Base-by-base conservation (phyloP, 768 basidiomycete species). In the Fomitopsis serialis region DNA sequence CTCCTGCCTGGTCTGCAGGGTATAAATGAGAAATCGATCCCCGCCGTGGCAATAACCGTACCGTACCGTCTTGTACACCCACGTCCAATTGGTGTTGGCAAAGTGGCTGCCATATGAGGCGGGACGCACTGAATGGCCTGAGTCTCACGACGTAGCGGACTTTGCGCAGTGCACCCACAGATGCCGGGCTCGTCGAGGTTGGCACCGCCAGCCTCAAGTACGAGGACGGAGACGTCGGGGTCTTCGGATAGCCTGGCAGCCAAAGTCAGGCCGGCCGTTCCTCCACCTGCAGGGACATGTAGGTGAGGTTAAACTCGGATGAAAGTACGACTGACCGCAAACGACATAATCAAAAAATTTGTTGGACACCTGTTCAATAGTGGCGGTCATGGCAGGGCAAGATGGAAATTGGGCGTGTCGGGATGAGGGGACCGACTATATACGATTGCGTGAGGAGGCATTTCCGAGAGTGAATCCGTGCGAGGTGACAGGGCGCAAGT, bases 211-310 rank as follows among this genome's bases (percentile, higher is more conserved):
- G 70, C 66, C 53, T 72, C 70, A 34, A 72, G 56, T 12, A 76
- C 69, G 42, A 73, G 61, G 7, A 77, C 74, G 12, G 66, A 62
- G 50, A 65, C 66, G 42, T 64, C 51, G 1, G 66, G 58, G 54
- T 76, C 71, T 45, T 74, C 70, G 11, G 64, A 58, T 29, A 78
- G 63, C 19, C 76, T 64, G 2, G 66, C 66, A 11, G 74, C 76
- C 23, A 77, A 56, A 2, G 72, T 70, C 24, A 76, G 59, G 10
- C 77, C 76, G 2, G 72, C 71, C 19, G 61, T 61, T 37, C 61
- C 61, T 12, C 61, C 61, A 34, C 61, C 61, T 59, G 40, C 2
- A 15, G n/a, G 32, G 10, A 17, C 17, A 46, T 12, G 13, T 19
- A 32, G 35, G n/a, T 15, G 6, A 40, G 21, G 9, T 35, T 23